These are phyloP conservation scores for Kuraishia piskuri DNA, from an alignment of 805 yeast species.

Conservation along the genomic window DNA sequence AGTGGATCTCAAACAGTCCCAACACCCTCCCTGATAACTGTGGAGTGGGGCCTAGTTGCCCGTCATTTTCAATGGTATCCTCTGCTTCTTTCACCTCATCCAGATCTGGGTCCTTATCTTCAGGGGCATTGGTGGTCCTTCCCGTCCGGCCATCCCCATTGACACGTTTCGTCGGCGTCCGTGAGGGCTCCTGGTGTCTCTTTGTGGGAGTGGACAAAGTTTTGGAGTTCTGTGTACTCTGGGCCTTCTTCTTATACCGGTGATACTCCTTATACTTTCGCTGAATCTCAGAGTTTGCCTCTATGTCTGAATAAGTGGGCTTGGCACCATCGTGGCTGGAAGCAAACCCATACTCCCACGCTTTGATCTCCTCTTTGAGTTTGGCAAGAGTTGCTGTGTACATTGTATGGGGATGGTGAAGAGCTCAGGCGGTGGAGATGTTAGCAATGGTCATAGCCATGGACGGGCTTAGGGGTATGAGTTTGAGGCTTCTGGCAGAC, in stretches of 20 bases:
- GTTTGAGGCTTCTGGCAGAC: too few species aligned
- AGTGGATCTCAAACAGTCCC: conserved; percentile 56
- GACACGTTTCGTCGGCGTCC: too few species aligned
- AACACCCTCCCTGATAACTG: conserved; percentile 72
- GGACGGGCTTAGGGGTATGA: too few species aligned
- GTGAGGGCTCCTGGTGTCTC: too few species aligned
- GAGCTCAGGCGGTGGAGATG: too few species aligned
- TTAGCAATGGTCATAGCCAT: too few species aligned
- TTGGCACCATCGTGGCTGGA: conserved; percentile 24
- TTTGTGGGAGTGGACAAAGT: neutral
- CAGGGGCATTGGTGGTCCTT: neutral
- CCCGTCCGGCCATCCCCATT: too few species aligned
- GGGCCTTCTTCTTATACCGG: conserved; percentile 4
- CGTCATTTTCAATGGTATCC: neutral
- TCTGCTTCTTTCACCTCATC: neutral
- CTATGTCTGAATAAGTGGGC: conserved; percentile 39
- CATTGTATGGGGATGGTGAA: too few species aligned
- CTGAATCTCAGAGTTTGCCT: conserved; percentile 24
- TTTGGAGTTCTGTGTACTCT: neutral
- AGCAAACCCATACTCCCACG: conserved; percentile 45
- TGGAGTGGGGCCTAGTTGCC: conserved; percentile 78
- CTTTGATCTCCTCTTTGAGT: conserved; percentile 34
- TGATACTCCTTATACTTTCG: conserved; percentile 22
- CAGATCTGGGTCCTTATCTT: neutral
- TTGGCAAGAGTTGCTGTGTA: neutral